Evolutionary conservation across 2,329 filamentous ascomycete genomes (phyloP).

Genomic region (Gnomoniopsis sp.): DNA sequence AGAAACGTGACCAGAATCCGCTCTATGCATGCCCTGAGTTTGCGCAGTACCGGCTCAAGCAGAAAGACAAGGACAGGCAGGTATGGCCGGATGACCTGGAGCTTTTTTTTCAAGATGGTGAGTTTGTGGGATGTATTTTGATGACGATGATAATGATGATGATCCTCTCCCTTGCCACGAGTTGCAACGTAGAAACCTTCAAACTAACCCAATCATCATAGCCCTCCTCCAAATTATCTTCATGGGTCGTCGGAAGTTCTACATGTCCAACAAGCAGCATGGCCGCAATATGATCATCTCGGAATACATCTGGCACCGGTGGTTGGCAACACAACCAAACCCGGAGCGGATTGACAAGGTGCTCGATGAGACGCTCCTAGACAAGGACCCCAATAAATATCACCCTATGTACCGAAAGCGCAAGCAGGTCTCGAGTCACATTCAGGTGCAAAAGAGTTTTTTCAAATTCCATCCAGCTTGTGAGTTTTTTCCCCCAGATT

Average conservation of each 20-base stretch:
- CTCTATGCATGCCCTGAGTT: conserved; percentile 62
- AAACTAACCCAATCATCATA: conserved; percentile 26
- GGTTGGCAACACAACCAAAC: conserved; percentile 38
- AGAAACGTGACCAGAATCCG: conserved; percentile 46
- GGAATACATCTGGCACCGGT: conserved; percentile 61
- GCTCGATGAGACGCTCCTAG: conserved; percentile 23
- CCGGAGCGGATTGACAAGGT: conserved; percentile 35
- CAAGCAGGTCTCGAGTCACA: conserved; percentile 69
- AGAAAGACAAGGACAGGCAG: conserved; percentile 60
- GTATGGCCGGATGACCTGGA: conserved; percentile 63
- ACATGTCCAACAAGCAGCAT: conserved; percentile 59
- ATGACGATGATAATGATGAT: neutral
- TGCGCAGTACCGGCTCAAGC: conserved; percentile 62
- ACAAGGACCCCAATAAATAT: conserved; percentile 28
- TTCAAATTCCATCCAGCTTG: conserved; percentile 61
- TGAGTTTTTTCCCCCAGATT: conserved; percentile 43
- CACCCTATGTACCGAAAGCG: conserved; percentile 32
- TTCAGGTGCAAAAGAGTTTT: conserved; percentile 67
- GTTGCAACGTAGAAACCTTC: neutral
- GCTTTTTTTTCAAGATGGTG: conserved; percentile 65
- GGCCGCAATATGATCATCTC: conserved; percentile 69
- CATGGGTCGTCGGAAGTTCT: conserved; percentile 65
- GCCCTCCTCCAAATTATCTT: conserved; percentile 63
- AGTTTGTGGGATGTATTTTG: conserved; percentile 23
- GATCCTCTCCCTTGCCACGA: neutral